phyloP scores from a whole-genome alignment of 495 filamentous ascomycete genomes.

The Beverwykella pulmonaria region DNA sequence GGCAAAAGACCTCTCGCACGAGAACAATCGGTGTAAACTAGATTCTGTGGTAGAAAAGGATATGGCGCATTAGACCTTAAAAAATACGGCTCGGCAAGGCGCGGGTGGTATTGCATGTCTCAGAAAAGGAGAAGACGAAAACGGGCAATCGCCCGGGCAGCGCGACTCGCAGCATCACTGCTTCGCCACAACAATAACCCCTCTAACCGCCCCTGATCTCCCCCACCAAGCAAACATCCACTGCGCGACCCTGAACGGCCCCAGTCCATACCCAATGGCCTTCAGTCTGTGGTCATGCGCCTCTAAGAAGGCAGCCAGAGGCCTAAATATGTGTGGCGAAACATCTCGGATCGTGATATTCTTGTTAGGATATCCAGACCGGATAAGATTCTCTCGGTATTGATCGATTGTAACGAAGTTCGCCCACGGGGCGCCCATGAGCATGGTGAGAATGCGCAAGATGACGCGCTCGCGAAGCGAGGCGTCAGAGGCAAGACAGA shows the following conservation, averaged over 20 bases:
- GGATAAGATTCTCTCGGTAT: slow-evolving; percentile 25
- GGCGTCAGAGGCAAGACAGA: slow-evolving; percentile 24
- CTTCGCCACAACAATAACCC: slow-evolving; percentile 52
- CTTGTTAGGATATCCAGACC: slow-evolving; percentile 47
- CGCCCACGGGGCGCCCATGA: slow-evolving; percentile 25
- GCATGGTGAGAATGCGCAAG: slow-evolving; percentile 12
- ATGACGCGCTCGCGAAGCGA: slow-evolving; percentile 5
- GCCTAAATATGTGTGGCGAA: slow-evolving; percentile 50
- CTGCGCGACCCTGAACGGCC: slow-evolving; percentile 46
- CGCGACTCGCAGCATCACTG: not conserved
- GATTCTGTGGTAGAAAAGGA: too few relatives aligned
- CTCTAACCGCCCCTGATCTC: slow-evolving; percentile 48
- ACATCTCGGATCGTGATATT: slow-evolving; percentile 52
- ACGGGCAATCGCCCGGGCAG: not conserved
- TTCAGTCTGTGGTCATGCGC: slow-evolving; percentile 42
- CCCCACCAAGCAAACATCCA: slow-evolving; percentile 55
- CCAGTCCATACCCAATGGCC: slow-evolving; percentile 47
- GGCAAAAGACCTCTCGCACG: too few relatives aligned
- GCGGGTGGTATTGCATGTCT: too few relatives aligned
- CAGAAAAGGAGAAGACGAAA: too few relatives aligned
- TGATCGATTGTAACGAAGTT: slow-evolving; percentile 30
- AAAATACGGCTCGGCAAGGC: too few relatives aligned
- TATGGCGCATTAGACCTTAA: too few relatives aligned
- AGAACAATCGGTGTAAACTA: too few relatives aligned
- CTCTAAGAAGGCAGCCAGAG: slow-evolving; percentile 46